These are phyloP conservation scores for Macrophomina pseudophaseolina DNA, from an alignment of 2,329 filamentous ascomycete genomes.

Conservation along the genomic window DNA sequence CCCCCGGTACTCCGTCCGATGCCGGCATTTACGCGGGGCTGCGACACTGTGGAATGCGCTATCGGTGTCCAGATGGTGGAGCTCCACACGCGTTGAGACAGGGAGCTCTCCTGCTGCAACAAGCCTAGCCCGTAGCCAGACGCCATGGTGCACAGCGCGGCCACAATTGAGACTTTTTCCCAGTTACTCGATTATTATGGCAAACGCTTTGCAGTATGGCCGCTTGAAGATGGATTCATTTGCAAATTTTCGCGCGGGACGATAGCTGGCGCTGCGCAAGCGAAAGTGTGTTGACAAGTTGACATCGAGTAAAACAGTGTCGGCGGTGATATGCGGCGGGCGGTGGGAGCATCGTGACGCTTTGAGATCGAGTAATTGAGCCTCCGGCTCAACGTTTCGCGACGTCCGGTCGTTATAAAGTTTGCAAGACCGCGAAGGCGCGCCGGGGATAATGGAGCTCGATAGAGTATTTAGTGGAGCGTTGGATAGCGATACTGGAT, in stretches of 20 bases:
- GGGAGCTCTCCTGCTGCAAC: too few relatives aligned
- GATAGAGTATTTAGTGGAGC: background rate
- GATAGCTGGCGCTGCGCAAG: background rate
- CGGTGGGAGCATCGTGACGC: background rate
- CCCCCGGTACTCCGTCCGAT: background rate
- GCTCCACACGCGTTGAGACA: background rate
- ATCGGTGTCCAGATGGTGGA: background rate
- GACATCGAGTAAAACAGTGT: background rate
- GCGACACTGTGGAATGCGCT: background rate
- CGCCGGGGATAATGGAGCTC: slow-evolving; percentile 1
- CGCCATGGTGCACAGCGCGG: too few relatives aligned
- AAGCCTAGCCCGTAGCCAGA: too few relatives aligned
- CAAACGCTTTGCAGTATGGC: background rate
- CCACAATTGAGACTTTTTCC: too few relatives aligned
- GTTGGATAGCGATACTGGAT: slow-evolving; percentile 20
- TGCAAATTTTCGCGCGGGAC: background rate
- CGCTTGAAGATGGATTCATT: background rate
- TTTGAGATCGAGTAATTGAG: slow-evolving; percentile 18
- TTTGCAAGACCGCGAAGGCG: background rate
- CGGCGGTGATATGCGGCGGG: background rate
- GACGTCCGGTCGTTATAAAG: background rate
- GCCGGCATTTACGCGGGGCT: background rate
- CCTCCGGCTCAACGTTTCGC: background rate
- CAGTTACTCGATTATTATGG: too few relatives aligned
- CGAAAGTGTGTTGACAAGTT: background rate